A percentile compares a stretch with the other conserved stretches of the same genome.
Evolutionary conservation across 2,329 filamentous ascomycete species (phyloP).

Genomic region (Colletotrichum sidae): DNA sequence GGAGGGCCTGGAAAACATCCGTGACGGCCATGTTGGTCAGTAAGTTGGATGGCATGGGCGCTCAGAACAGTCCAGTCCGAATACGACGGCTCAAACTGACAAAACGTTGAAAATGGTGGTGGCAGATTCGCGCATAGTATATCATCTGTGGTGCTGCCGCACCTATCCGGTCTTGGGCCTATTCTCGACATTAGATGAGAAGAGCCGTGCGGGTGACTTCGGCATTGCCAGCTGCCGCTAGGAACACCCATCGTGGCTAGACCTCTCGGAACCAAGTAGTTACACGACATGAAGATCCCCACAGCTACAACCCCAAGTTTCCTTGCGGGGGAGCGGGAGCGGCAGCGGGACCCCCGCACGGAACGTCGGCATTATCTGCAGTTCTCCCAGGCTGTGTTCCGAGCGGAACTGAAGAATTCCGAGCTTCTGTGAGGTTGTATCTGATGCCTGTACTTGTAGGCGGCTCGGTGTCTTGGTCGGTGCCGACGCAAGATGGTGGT

Average conservation of each 20-base stretch:
- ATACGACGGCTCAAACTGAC: not conserved
- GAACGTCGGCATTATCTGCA: not conserved
- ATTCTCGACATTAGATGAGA: not conserved
- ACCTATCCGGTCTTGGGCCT: not conserved
- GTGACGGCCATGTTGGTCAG: constrained; percentile 43
- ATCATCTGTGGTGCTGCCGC: not conserved
- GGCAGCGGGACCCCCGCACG: constrained; percentile 5
- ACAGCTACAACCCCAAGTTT: constrained; percentile 23
- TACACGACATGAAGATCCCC: not conserved
- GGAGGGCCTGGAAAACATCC: constrained; percentile 39
- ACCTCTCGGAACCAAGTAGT: constrained; percentile 12
- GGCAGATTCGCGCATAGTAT: no score
- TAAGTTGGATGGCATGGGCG: not conserved
- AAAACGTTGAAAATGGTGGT: not conserved
- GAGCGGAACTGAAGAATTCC: constrained; percentile 6
- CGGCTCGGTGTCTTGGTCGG: no score
- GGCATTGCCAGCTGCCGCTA: constrained; percentile 4
- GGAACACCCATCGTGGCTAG: not conserved
- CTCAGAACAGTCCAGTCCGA: no score
- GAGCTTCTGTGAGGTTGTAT: not conserved
- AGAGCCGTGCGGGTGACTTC: constrained; percentile 13
- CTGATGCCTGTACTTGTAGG: no score
- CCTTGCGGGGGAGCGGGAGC: not conserved
- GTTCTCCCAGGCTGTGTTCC: not conserved
- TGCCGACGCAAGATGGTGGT: no score